A percentile compares a stretch with the other conserved stretches of the same genome.
Conservation (phyloP, 169 alveolate species). For the Blepharisma undulans region DNA sequence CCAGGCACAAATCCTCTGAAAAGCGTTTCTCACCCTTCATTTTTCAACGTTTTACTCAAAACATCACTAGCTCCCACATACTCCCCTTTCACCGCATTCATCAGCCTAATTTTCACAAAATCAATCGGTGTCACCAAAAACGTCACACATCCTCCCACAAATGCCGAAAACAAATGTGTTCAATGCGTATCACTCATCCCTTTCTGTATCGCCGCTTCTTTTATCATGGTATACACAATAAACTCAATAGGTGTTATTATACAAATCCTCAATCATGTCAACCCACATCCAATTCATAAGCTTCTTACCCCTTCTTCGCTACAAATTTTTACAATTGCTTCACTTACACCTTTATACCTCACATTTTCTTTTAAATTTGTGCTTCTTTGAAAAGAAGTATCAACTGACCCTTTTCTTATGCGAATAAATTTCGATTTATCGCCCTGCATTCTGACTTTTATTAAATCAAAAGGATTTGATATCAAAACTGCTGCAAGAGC, state of each 20-base stretch:
- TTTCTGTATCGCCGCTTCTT: conserved; percentile 52
- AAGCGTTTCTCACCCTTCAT: conserved; percentile 53
- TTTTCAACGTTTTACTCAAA: conserved; percentile 34
- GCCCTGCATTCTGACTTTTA: conserved; percentile 73
- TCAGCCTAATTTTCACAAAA: conserved; percentile 74
- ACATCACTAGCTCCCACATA: conserved; percentile 31
- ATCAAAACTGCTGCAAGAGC: conserved; percentile 72
- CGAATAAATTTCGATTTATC: conserved; percentile 38
- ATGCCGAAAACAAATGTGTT: conserved; percentile 63
- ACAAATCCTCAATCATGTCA: conserved; percentile 67
- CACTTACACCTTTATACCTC: conserved; percentile 55
- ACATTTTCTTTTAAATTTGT: neutral
- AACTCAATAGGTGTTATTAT: conserved; percentile 72
- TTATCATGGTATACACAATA: conserved; percentile 67
- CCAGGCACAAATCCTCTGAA: conserved; percentile 65
- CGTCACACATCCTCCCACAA: conserved; percentile 76
- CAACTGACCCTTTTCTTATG: neutral
- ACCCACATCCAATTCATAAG: conserved; percentile 68
- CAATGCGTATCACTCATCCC: conserved; percentile 61
- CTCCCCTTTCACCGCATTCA: conserved; percentile 55
- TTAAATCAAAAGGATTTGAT: conserved; percentile 79
- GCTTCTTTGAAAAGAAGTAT: neutral
- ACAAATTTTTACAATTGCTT: conserved; percentile 56
- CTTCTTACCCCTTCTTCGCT: conserved; percentile 53
- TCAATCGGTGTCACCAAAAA: conserved; percentile 74